Percentiles rank a stretch among this genome's conserved stretches.
These are phyloP conservation scores for Podila horticola DNA, from an alignment of 192 early-diverging fungal genomes.

Conservation along the genomic window DNA sequence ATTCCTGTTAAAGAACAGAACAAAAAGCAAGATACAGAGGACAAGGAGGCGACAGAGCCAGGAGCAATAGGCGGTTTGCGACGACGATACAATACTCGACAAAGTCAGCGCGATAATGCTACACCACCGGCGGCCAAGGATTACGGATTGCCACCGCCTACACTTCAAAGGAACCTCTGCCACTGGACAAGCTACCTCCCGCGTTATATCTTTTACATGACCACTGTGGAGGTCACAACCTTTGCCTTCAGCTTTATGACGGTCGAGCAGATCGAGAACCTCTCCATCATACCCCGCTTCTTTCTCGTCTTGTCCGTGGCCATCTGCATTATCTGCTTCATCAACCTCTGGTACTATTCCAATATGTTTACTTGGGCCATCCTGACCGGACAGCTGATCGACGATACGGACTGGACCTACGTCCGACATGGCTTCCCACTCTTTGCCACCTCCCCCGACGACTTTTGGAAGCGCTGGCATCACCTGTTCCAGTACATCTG, in stretches of 20 bases:
- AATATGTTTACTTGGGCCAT: slow-evolving; percentile 37
- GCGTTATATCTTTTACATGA: slow-evolving; percentile 30
- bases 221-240: slow-evolving; percentile 13
- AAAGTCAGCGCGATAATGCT: slow-evolving; percentile 6
- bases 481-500: slow-evolving; percentile 47
- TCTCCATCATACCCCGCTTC: slow-evolving; percentile 3
- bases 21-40: not conserved
- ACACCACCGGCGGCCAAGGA: no score
- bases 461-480: slow-evolving; percentile 49
- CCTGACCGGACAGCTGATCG: slow-evolving; percentile 24
- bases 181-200: slow-evolving; percentile 42
- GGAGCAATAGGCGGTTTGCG: no score
- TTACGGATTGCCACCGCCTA: no score
- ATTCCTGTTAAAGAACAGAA: slow-evolving; percentile 13
- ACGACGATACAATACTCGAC: not conserved
- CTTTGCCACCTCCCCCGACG: slow-evolving; percentile 35
- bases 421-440: slow-evolving; percentile 41
- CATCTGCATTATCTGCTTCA: slow-evolving; percentile 30
- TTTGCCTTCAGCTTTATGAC: slow-evolving; percentile 32
- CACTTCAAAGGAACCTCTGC: not conserved
- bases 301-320: slow-evolving; percentile 4
- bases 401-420: slow-evolving; percentile 39
- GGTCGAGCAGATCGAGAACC: slow-evolving; percentile 16
- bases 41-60: not conserved
- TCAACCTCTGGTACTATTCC: slow-evolving; percentile 32